These are phyloP conservation scores for Juglanconis sp. DNA, from an alignment of 2,329 filamentous ascomycete genomes.

Conservation along the genomic window DNA sequence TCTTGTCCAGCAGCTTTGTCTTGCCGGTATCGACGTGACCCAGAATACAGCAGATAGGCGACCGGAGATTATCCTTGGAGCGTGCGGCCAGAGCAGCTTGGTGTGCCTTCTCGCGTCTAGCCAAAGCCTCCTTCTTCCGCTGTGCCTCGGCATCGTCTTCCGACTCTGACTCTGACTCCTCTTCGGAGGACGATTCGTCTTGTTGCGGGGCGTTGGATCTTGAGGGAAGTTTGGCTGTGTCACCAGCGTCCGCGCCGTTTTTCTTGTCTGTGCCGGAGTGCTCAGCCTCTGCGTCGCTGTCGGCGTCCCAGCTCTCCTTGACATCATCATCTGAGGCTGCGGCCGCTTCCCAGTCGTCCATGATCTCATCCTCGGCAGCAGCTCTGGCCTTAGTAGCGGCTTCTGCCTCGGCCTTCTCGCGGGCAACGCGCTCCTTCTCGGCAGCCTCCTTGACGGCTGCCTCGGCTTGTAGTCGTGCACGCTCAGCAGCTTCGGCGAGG, in stretches of 20 bases:
- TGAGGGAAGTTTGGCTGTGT: slow-evolving; percentile 30
- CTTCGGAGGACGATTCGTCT: slow-evolving; percentile 59
- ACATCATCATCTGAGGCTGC: slow-evolving; percentile 73
- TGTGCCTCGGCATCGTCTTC: slow-evolving; percentile 66
- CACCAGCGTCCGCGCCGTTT: slow-evolving; percentile 29
- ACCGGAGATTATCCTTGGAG: slow-evolving; percentile 91
- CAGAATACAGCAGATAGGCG: slow-evolving; percentile 98
- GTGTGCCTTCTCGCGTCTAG: slow-evolving; percentile 83
- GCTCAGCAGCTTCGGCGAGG: slow-evolving; percentile 74
- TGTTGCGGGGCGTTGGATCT: slow-evolving; percentile 30
- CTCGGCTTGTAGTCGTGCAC: slow-evolving; percentile 66
- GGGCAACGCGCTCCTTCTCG: slow-evolving; percentile 29
- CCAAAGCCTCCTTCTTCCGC: slow-evolving; percentile 83
- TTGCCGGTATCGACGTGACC: slow-evolving; percentile 99
- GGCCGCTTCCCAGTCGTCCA: slow-evolving; percentile 76
- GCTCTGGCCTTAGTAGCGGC: slow-evolving; percentile 52
- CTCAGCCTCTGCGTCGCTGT: slow-evolving; percentile 67
- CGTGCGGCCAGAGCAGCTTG: slow-evolving; percentile 87
- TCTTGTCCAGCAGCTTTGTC: slow-evolving; percentile 98
- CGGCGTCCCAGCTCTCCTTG: slow-evolving; percentile 95
- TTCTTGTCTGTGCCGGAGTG: slow-evolving; percentile 28
- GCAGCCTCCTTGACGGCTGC: slow-evolving; percentile 41
- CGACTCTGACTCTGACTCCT: slow-evolving; percentile 46
- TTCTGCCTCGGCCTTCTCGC: slow-evolving; percentile 55
- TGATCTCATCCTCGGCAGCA: slow-evolving; percentile 56